Evolutionary conservation across 2,329 filamentous ascomycete species (phyloP).

Genomic region (Raffaelea albimanens): DNA sequence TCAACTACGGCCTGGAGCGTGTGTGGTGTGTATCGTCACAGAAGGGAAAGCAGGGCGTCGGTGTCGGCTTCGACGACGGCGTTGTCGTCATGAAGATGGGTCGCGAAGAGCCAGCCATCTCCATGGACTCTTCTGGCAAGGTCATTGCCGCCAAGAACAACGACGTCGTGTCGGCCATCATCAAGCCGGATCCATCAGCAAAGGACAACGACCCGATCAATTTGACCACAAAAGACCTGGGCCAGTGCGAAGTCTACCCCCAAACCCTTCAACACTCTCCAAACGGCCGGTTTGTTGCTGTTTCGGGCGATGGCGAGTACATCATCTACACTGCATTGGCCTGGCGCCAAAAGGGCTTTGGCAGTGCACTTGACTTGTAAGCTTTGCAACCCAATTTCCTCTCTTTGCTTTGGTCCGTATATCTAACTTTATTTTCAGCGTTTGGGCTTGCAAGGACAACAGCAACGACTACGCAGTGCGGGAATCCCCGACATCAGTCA

Average conservation of each 20-base stretch:
- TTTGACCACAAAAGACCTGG: slow-evolving; percentile 86
- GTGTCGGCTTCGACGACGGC: slow-evolving; percentile 94
- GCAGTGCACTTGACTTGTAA: slow-evolving; percentile 79
- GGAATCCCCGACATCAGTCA: slow-evolving; percentile 87
- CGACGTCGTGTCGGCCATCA: slow-evolving; percentile 88
- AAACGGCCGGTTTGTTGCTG: slow-evolving; percentile 74
- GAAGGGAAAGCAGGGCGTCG: slow-evolving; percentile 85
- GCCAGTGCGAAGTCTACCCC: slow-evolving; percentile 92
- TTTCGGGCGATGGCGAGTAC: slow-evolving; percentile 95
- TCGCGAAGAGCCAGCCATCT: slow-evolving; percentile 91
- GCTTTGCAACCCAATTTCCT: not conserved
- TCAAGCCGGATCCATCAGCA: slow-evolving; percentile 76
- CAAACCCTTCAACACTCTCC: slow-evolving; percentile 93
- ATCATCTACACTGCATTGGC: slow-evolving; percentile 97
- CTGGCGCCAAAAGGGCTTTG: slow-evolving; percentile 96
- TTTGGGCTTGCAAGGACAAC: slow-evolving; percentile 94
- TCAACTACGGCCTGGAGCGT: slow-evolving; percentile 91
- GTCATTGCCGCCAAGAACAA: slow-evolving; percentile 93
- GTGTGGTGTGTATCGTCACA: slow-evolving; percentile 98
- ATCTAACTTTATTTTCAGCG: slow-evolving; percentile 23
- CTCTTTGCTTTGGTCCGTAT: no score
- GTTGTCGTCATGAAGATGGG: slow-evolving; percentile 97
- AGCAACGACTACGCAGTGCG: slow-evolving; percentile 98
- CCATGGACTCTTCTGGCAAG: slow-evolving; percentile 94
- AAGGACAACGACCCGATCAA: slow-evolving; percentile 86